Base-by-base conservation (phyloP, 1,139 yeast species). In the Dujonia santamariae region DNA sequence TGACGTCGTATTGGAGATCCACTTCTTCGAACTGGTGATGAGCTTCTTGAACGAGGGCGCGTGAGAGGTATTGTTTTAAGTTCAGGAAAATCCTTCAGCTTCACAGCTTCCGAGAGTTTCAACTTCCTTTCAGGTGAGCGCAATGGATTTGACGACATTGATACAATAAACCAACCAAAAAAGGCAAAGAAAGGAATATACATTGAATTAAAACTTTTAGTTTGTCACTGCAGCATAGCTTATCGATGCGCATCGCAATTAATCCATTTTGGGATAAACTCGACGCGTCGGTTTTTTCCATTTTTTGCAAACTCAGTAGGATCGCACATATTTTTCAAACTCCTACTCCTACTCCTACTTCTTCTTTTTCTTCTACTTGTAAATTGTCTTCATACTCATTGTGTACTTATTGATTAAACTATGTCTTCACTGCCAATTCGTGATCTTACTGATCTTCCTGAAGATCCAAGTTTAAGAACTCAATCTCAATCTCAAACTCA, bases 1-100 rank as follows among this genome's bases (percentile, higher is more conserved):
- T 49, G 53, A 28, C 71, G 46, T 28, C 69, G 44, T 19, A 51
- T 49, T 0, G 71, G 70, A 1, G 69, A 62, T 3, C 71, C 71
- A 33, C 67, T 61, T 37, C 59, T 51, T 40, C 63, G 53, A 15
- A 58, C 46, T 2, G 67, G 64, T 1, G 65, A 59, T n/a, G 27
- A 11, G n/a, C 19, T 25, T 14, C 32, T 11, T 4, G 13, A 15
- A 9, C 13, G 30, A 19, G 30, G 24, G 6, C 22, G 29, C 12
- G 29, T 8, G 11, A 21, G n/a, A 11, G 11, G 23, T 12, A 12
- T 9, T 12, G 23, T 21, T 9, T 21, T 21, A 21, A 21, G 23
- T 9, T 12, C 23, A 21, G 23, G n/a, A 11, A 21, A 11, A 21
- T 21, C 12, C n/a, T n/a, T n/a, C n/a, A n/a, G n/a, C n/a, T n/a